phyloP scores from a whole-genome alignment of 2,329 filamentous ascomycete genomes.

The Pleurostoma richardsiae region DNA sequence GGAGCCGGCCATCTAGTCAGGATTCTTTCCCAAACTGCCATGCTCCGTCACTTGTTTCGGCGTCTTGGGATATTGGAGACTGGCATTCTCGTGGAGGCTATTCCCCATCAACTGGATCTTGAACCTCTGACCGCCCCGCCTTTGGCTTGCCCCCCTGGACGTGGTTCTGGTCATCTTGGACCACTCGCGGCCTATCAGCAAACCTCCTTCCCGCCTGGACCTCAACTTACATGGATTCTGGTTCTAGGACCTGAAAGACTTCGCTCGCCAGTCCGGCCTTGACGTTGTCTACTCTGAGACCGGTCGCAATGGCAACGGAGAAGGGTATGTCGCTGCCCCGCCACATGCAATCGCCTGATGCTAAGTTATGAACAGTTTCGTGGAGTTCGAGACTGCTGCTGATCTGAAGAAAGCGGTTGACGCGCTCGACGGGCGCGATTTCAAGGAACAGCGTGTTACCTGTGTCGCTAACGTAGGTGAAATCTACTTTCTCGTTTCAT shows the following conservation, averaged over 20 bases:
- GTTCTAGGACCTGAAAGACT: slow-evolving; percentile 98
- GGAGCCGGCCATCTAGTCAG: not conserved
- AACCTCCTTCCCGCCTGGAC: slow-evolving; percentile 36
- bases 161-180: no score
- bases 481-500: slow-evolving; percentile 11
- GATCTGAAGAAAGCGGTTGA: slow-evolving; percentile 90
- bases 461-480: slow-evolving; percentile 80
- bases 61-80: no score
- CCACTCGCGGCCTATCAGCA: slow-evolving; percentile 4
- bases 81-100: no score
- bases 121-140: no score
- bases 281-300: slow-evolving; percentile 99
- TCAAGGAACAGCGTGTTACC: slow-evolving; percentile 82
- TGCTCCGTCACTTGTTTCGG: not conserved
- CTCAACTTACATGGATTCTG: slow-evolving; percentile 76
- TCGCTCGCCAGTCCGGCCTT: slow-evolving; percentile 91
- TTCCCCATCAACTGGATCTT: no score
- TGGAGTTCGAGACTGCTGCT: slow-evolving; percentile 91
- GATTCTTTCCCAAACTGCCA: not conserved
- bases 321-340: slow-evolving; percentile 63
- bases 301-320: slow-evolving; percentile 82
- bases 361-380: slow-evolving; percentile 61
- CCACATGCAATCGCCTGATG: not conserved
- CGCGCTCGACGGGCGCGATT: slow-evolving; percentile 88
- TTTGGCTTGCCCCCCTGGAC: no score